Base-by-base conservation (phyloP, 495 filamentous ascomycete genomes). In the Penicillium riverlandense region DNA sequence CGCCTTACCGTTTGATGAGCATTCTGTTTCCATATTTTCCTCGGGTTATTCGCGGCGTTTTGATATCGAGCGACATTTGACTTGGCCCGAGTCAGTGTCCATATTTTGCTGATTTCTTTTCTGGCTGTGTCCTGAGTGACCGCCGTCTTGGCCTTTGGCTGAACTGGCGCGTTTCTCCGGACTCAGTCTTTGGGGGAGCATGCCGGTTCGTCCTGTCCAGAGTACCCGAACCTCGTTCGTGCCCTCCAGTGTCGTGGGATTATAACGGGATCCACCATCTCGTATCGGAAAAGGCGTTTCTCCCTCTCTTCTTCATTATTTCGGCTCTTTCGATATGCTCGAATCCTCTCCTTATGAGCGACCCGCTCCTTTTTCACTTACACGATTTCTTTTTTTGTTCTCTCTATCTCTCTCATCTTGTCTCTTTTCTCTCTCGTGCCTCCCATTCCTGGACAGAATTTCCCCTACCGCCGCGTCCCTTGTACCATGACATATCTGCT, bases 21-120 rank as follows among this genome's bases (percentile, higher is more conserved):
- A 32, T 44, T 37, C 38, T 37, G 9, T 38, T 40, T 31, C 52
- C 42, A 45, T 45, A 40, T 59, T 54, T 59, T 50, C 41, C 38
- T 47, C 48, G 49, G 54, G 40, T 48, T 49, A 38, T 53, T 53
- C 55, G 56, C 54, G 56, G 59, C 55, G 49, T 58, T 52, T 50
- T 50, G 50, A 59, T 54, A 52, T 54, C 46, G 47, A 46, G 53
- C 47, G 49, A 35, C 45, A 55, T 53, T 35, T 49, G 50, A 49
- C 54, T 50, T 44, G 39, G 50, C 37, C 45, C 46, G 27, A 48
- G 45, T 52, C 32, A 37, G 41, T 53, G 57, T 55, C 39, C 16
- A 57, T 45, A 57, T 4, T 48, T 48, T 48, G 44, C 41, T 45
- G 37, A 41, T 39, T 39, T 45, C 29, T 39, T 35, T 38, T 30